Conservation (phyloP, 345 rosid species). For the Kernera saxatilis region DNA sequence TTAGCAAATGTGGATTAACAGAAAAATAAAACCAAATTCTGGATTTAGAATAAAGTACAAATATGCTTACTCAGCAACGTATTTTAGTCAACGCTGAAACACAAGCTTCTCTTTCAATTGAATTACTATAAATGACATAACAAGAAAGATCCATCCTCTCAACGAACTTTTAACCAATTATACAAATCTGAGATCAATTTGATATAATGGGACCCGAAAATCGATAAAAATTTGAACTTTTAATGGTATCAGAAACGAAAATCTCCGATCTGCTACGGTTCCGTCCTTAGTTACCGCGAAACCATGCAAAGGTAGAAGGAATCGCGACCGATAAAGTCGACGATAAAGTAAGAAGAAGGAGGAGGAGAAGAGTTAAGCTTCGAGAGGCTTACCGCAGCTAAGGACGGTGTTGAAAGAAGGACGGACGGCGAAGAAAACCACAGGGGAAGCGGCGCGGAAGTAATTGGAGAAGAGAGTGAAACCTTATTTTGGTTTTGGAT, state of each 20-base stretch:
- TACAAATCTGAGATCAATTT: neutral
- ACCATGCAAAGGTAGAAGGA: neutral
- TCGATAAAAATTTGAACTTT: neutral
- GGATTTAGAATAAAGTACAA: no score
- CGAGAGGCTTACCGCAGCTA: slow-evolving; percentile 9
- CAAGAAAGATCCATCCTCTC: neutral
- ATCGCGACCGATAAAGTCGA: neutral
- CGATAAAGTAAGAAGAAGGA: neutral
- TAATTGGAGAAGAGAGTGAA: neutral
- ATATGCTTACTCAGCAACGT: no score
- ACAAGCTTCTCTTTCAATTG: neutral
- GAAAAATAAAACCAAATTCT: no score
- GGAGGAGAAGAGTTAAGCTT: neutral
- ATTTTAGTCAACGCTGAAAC: neutral
- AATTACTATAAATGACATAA: neutral
- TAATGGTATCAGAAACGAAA: neutral
- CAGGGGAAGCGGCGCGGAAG: slow-evolving; percentile 10
- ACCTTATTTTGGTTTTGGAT: neutral
- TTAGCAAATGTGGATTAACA: neutral
- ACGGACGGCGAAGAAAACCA: neutral
- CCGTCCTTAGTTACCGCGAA: neutral
- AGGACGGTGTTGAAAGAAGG: neutral
- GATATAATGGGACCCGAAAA: neutral
- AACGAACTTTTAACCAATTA: neutral
- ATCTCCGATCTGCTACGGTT: slow-evolving; percentile 1